These are phyloP conservation scores for Rhizoclosmatium globosum DNA, from an alignment of 192 early-diverging fungal species.

Conservation along the genomic window DNA sequence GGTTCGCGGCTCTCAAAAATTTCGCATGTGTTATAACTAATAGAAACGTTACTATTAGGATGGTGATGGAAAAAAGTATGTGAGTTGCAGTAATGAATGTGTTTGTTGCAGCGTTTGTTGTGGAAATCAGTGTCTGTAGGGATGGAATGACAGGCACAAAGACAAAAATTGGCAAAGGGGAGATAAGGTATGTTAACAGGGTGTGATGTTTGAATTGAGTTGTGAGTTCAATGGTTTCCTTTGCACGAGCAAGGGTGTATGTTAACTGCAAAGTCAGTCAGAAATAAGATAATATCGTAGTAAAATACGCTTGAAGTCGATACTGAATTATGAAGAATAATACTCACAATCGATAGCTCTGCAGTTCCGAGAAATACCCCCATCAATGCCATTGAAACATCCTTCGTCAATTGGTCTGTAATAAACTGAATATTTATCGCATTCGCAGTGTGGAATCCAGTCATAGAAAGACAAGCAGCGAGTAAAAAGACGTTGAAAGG, in stretches of 20 bases:
- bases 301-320: neutral
- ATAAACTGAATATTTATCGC: neutral
- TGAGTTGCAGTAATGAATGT: too few species aligned
- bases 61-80: too few species aligned
- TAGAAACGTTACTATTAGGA: too few species aligned
- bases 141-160: neutral
- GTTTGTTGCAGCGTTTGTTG: too few species aligned
- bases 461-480: neutral
- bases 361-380: neutral
- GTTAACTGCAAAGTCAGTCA: too few species aligned
- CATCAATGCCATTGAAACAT: neutral
- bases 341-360: neutral
- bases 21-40: too few species aligned
- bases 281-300: neutral
- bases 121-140: too few species aligned
- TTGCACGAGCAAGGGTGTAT: too few species aligned
- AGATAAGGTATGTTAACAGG: neutral
- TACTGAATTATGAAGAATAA: neutral
- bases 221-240: neutral
- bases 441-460: neutral
- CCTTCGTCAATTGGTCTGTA: neutral
- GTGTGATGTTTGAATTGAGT: neutral
- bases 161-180: neutral
- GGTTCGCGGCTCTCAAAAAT: too few species aligned
- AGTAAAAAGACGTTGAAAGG: neutral